phyloP scores from a whole-genome alignment of 140 eudicot genomes.

The Cichorium intybus region DNA sequence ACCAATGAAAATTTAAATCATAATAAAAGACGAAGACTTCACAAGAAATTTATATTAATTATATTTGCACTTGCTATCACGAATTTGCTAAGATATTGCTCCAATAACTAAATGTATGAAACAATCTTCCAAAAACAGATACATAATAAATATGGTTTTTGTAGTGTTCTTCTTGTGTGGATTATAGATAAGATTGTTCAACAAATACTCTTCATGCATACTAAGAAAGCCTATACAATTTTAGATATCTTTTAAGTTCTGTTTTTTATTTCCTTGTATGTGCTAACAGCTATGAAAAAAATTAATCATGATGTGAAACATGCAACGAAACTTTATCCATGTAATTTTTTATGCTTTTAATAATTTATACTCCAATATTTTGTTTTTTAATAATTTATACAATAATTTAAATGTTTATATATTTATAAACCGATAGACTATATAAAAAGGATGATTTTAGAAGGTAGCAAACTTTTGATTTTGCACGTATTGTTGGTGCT shows the following conservation, averaged over 20 bases:
- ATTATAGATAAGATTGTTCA: neutral
- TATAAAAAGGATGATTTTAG: no score
- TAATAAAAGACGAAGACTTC: conserved; percentile 12
- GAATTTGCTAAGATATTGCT: neutral
- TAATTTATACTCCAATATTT: no score
- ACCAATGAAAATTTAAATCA: neutral
- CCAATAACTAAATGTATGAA: neutral
- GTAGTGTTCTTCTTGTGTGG: neutral
- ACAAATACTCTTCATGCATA: neutral
- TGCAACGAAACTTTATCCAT: neutral
- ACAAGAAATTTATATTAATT: neutral
- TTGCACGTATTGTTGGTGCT: no score
- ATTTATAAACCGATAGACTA: no score
- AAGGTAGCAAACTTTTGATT: no score
- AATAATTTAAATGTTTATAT: no score
- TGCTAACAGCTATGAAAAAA: no score
- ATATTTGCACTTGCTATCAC: neutral
- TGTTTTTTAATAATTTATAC: no score
- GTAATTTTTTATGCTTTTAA: no score
- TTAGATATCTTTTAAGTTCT: neutral
- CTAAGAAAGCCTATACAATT: neutral
- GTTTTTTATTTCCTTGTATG: no score
- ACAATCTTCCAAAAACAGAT: neutral
- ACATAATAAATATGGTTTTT: neutral
- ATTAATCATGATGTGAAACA: neutral